These are phyloP conservation scores for Erythrobasidium yunnanense DNA, from an alignment of 768 basidiomycete species.

Conservation along the genomic window DNA sequence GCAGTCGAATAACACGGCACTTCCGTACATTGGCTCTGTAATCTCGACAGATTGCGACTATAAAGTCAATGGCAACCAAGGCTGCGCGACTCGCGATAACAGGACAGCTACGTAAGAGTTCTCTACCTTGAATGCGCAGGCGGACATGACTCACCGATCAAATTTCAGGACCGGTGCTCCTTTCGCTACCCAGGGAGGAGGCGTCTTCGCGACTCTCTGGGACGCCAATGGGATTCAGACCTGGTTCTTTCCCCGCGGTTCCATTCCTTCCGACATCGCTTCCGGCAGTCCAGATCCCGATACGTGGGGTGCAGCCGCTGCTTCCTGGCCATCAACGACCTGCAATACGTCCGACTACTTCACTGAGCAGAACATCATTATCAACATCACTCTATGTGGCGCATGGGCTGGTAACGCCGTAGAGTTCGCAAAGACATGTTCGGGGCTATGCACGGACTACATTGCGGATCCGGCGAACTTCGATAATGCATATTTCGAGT, in stretches of 20 bases:
- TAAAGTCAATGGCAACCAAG: constrained; percentile 26
- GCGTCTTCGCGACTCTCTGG: constrained; percentile 27
- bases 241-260: constrained; percentile 27
- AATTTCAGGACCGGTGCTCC: not conserved
- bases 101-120: not conserved
- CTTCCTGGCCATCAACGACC: constrained; percentile 28
- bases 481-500: constrained; percentile 29
- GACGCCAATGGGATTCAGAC: constrained; percentile 22
- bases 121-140: too few species aligned
- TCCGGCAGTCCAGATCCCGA: constrained; percentile 16
- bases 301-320: constrained; percentile 12
- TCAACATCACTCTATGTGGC: constrained; percentile 26
- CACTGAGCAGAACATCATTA: constrained; percentile 27
- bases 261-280: constrained; percentile 25
- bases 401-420: constrained; percentile 22
- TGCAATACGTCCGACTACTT: constrained; percentile 24
- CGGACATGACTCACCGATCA: too few species aligned
- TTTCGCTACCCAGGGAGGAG: constrained; percentile 15
- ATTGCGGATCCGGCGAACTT: constrained; percentile 25
- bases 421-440: constrained; percentile 27
- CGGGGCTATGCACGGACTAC: constrained; percentile 25
- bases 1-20: constrained; percentile 25
- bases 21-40: constrained; percentile 23
- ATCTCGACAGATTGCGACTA: constrained; percentile 27
- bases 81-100: constrained; percentile 14